Base-by-base conservation (phyloP, 169 alveolate species). In the Cystoisospora suis region DNA sequence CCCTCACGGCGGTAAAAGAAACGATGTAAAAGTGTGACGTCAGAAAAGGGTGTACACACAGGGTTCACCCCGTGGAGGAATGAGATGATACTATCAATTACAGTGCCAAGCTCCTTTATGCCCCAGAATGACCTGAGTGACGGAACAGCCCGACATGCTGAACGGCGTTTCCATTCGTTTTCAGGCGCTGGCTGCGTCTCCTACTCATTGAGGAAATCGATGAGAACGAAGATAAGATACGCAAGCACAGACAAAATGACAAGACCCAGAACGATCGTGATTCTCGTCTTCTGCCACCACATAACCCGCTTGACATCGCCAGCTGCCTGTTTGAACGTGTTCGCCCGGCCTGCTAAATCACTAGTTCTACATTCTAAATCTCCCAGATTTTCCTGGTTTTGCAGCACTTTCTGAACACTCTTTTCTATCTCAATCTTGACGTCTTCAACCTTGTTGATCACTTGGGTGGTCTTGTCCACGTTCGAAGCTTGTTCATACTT, bases 371-470 rank as follows among this genome's bases (percentile, higher is more conserved):
- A 3, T 45, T 20, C 77, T 27, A 81, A 77, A 27, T 46, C 59
- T 34, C 36, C 88, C 44, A 81, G 45, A 38, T 56, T 56, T 17
- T 34, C 88, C 32, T 81, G 88, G 47, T 81, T 81, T 53, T 56
- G 75, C 3, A 81, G 77, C 72, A 81, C 75, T 17, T 47, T 81
- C 58, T 81, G 59, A 36, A 81, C 40, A 56, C 40, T 81, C 1
- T 81, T 34, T 40, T 56, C 79, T 40, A 81, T 47, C 75, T 45
- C 79, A 36, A 81, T 29, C 75, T 81, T 81, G 59, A 81, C 88
- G 38, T 56, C 65, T 34, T 81, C 88, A 3, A 56, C 88, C 75
- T 81, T 81, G 58, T 81, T 81, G 27, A 49, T 46, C 5, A 81
- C 88, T 40, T 81, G 53, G 36, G 88, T 32, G 2, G 88, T 81